phyloP scores from a whole-genome alignment of 2,329 filamentous ascomycete genomes.

The Penicillium hordei region DNA sequence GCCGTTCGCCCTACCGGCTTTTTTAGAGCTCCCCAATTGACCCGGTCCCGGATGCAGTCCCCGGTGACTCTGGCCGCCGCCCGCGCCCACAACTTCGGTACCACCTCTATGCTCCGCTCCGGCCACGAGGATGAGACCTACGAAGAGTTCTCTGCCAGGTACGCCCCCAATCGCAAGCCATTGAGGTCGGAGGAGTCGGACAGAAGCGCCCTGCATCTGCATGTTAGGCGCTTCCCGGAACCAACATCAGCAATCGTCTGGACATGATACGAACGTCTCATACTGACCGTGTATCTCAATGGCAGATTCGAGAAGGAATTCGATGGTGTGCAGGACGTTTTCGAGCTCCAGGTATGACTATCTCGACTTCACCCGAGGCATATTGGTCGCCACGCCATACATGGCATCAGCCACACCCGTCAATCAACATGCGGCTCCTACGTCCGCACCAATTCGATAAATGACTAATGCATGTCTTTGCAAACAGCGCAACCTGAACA shows the following conservation, averaged over 20 bases:
- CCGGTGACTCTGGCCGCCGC: conserved; percentile 54
- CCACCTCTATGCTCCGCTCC: conserved; percentile 56
- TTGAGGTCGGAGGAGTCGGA: conserved; percentile 18
- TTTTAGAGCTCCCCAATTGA: conserved; percentile 63
- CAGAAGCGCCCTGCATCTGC: conserved; percentile 14
- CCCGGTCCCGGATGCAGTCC: conserved; percentile 58
- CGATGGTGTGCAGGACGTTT: conserved; percentile 94
- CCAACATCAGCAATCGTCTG: conserved; percentile 4
- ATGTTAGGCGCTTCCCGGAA: conserved; percentile 13
- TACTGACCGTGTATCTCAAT: conserved; percentile 41
- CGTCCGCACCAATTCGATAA: not conserved
- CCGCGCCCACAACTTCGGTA: conserved; percentile 64
- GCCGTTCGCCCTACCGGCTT: conserved; percentile 58
- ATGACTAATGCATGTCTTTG: conserved; percentile 12
- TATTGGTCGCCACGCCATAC: conserved; percentile 20
- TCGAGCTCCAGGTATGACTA: conserved; percentile 90
- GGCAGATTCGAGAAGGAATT: conserved; percentile 99
- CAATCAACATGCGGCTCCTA: not conserved
- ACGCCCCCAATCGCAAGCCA: conserved; percentile 42
- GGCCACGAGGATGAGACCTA: conserved; percentile 93
- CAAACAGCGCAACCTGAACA: conserved; percentile 86
- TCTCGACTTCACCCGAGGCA: conserved; percentile 14
- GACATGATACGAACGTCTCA: conserved; percentile 23
- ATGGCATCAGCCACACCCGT: conserved; percentile 11
- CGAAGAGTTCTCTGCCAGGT: conserved; percentile 98